Evolutionary conservation across 139 green algal genomes (phyloP).

Genomic region (Picochlorum sp.): DNA sequence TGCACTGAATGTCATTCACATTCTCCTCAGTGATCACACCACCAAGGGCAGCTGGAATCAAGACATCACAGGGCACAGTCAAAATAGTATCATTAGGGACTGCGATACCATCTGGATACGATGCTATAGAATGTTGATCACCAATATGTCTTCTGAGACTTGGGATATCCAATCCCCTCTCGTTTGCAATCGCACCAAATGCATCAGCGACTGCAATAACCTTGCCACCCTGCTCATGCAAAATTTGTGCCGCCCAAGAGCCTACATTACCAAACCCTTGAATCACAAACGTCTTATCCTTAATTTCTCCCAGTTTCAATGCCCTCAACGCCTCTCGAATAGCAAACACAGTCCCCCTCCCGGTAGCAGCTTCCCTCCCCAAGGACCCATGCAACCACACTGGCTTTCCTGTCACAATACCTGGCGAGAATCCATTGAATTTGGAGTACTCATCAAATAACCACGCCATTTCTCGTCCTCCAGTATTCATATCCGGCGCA

Average conservation of each 20-base stretch:
- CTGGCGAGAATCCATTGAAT: slow-evolving; percentile 70
- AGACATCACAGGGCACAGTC: slow-evolving; percentile 71
- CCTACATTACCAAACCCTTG: slow-evolving; percentile 91
- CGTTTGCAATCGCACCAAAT: slow-evolving; percentile 55
- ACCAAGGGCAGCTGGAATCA: slow-evolving; percentile 81
- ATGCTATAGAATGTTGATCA: slow-evolving; percentile 23
- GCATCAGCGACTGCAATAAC: slow-evolving; percentile 76
- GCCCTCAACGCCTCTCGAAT: slow-evolving; percentile 55
- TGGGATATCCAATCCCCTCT: slow-evolving; percentile 62
- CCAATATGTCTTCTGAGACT: slow-evolving; percentile 51
- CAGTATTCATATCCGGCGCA: slow-evolving; percentile 84
- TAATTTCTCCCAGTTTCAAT: slow-evolving; percentile 32
- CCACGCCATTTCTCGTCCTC: slow-evolving; percentile 61
- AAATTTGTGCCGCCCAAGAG: slow-evolving; percentile 48
- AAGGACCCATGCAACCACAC: slow-evolving; percentile 76
- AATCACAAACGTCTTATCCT: slow-evolving; percentile 69
- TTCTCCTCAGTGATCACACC: slow-evolving; percentile 55
- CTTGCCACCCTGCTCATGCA: slow-evolving; percentile 62
- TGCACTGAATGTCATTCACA: slow-evolving; percentile 32
- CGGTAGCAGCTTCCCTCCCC: slow-evolving; percentile 77
- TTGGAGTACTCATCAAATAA: slow-evolving; percentile 90
- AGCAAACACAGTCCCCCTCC: slow-evolving; percentile 65
- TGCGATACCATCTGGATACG: slow-evolving; percentile 18
- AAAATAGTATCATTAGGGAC: slow-evolving; percentile 52
- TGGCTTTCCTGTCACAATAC: slow-evolving; percentile 81